Evolutionary conservation across 176 grass and related monocot species (phyloP), one percentile per base, ranked within the genome.

Genomic region (Phoenix dactylifera): DNA sequence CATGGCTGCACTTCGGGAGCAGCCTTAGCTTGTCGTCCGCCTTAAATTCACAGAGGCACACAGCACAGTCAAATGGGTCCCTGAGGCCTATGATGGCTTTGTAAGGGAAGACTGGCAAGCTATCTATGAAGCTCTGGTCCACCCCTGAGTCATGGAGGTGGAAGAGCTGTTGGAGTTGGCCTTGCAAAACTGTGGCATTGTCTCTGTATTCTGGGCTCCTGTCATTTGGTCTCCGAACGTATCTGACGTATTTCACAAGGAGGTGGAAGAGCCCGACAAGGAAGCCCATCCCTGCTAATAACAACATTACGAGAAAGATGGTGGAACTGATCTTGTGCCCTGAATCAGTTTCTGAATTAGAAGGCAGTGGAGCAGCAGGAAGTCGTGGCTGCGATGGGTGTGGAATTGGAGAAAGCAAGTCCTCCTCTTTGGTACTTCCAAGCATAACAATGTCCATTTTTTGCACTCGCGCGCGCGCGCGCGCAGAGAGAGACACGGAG

Each of bases 101-200:
- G 60, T 63, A 63, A 35, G 44, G 32, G 32, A 63, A 63, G 60
- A 63, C 60, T 3, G 60, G 60, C 17, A 63, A 10, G 3, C 18
- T 35, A 18, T 63, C 60, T 4, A 63, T 63, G 60, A 63, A 50
- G 18, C 84, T n/a, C 18, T 60, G 66, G 1, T 72, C 77, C 51
- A 65, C 51, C 48, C 59, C 58, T 26, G 85, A 67, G 84, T 95
- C 90, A 54, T 95, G 90, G 35, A 95, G 82, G 67, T 95, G 70
- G 76, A 95, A 95, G 65, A 95, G 72, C 76, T 89, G 90, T 74
- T 78, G 90, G 29, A 95, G 83, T 65, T 95, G 90, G 9, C 90
- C 85, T 22, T 95, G 82, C 68, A 95, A 83, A 4, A 73, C 70
- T 3, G 86, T 86, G 28, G 70, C 69, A 64, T 66, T 68, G 52